phyloP scores from a whole-genome alignment of 1,284 basidiomycete genomes.

The Xerocomus amazonicus region DNA sequence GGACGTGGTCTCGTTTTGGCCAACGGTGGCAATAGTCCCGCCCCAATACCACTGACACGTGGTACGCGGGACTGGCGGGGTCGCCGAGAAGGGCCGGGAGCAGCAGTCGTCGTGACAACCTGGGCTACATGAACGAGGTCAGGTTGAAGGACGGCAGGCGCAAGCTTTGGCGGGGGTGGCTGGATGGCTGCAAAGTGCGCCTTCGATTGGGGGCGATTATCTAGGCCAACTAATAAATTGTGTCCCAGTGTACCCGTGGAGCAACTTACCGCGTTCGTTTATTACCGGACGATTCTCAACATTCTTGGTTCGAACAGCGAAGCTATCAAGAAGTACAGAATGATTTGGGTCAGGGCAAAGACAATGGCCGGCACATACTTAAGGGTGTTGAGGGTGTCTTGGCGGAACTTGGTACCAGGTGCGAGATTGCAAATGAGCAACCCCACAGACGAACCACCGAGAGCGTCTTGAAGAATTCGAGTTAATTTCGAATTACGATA shows the following conservation, averaged over 20 bases:
- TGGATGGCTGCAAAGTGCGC: constrained; percentile 60
- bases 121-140: constrained; percentile 18
- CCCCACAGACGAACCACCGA: constrained; percentile 73
- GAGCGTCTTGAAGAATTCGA: constrained; percentile 77
- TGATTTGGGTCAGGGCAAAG: constrained; percentile 1
- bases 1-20: constrained; percentile 21
- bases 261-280: constrained; percentile 61
- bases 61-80: constrained; percentile 35
- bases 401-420: constrained; percentile 72
- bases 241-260: background rate
- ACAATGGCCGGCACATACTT: constrained; percentile 47
- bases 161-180: constrained; percentile 44
- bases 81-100: constrained; percentile 31
- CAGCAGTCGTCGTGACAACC: constrained; percentile 9
- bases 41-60: constrained; percentile 29
- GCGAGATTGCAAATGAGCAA: constrained; percentile 82
- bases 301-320: constrained; percentile 76
- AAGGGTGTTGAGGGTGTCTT: constrained; percentile 81
- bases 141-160: constrained; percentile 38
- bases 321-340: constrained; percentile 40
- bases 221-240: constrained; percentile 30
- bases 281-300: constrained; percentile 74
- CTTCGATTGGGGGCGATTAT: constrained; percentile 53
- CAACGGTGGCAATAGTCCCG: constrained; percentile 22
- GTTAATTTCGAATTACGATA: constrained; percentile 84